Evolutionary conservation across 441 rosid species (phyloP).

Genomic region (Syzygium syzygioides): DNA sequence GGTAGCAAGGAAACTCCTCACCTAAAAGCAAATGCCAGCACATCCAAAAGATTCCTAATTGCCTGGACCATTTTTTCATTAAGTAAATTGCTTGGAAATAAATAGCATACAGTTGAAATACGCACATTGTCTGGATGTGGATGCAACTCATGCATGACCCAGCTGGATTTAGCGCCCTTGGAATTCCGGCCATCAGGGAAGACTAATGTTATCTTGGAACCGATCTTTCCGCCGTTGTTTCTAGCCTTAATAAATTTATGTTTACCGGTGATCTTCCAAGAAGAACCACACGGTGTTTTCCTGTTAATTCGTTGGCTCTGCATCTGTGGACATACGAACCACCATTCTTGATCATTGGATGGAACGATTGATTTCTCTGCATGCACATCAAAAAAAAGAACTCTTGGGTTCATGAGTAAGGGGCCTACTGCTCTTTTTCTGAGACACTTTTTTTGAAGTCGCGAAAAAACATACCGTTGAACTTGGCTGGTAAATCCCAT

Average conservation of each 20-base stretch:
- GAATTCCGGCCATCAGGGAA: neutral
- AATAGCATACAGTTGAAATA: neutral
- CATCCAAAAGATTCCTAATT: neutral
- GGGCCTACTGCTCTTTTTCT: neutral
- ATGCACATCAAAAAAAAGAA: neutral
- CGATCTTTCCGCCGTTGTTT: neutral
- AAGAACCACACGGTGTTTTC: neutral
- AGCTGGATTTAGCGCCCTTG: neutral
- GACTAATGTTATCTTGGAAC: neutral
- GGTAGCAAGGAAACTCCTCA: neutral
- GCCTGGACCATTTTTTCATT: neutral
- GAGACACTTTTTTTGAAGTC: neutral
- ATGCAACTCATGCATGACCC: neutral
- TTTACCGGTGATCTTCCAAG: conserved; percentile 4
- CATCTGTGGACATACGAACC: conserved; percentile 2
- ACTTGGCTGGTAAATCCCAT: neutral
- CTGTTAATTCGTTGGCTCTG: neutral
- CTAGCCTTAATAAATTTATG: neutral
- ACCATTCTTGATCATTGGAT: neutral
- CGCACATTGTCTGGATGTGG: neutral
- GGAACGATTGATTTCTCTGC: neutral
- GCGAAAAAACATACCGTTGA: neutral
- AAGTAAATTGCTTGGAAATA: neutral
- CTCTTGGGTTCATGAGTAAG: neutral
- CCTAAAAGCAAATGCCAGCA: neutral